Conservation (phyloP, 2,329 filamentous ascomycete species). For the Sporothrix phasma region DNA sequence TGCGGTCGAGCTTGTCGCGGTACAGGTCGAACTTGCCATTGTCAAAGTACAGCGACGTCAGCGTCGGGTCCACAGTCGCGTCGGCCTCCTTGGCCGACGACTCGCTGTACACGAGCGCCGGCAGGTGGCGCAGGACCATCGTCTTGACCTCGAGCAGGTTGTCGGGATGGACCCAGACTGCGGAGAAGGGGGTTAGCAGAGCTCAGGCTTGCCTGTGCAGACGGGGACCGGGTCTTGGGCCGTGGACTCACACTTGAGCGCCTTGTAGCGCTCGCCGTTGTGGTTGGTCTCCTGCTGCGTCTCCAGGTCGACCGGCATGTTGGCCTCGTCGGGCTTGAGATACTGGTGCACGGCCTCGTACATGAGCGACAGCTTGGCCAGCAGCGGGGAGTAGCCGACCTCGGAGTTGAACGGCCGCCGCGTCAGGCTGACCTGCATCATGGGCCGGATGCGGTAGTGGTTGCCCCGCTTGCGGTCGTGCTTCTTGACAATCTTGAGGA, state of each 20-base stretch:
- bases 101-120: slow-evolving; percentile 86
- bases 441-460: slow-evolving; percentile 77
- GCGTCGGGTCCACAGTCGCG: slow-evolving; percentile 71
- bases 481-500: slow-evolving; percentile 98
- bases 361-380: slow-evolving; percentile 88
- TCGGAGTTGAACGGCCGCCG: slow-evolving; percentile 91
- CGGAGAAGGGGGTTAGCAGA: not conserved
- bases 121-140: slow-evolving; percentile 79
- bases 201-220: too few species aligned
- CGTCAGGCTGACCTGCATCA: slow-evolving; percentile 84
- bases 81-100: slow-evolving; percentile 75
- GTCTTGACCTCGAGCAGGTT: slow-evolving; percentile 97
- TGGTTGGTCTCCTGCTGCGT: slow-evolving; percentile 43
- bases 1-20: slow-evolving; percentile 68
- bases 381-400: slow-evolving; percentile 72
- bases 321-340: slow-evolving; percentile 44
- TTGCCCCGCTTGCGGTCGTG: slow-evolving; percentile 88
- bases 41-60: slow-evolving; percentile 96
- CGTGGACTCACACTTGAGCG: slow-evolving; percentile 78
- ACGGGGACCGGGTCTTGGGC: too few species aligned
- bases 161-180: slow-evolving; percentile 84
- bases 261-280: slow-evolving; percentile 65
- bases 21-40: slow-evolving; percentile 79
- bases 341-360: slow-evolving; percentile 89
- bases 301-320: slow-evolving; percentile 37